Evolutionary conservation across 257 asterid species (phyloP), one percentile per base, ranked within the genome.

Genomic region (Nicotiana tabacum): DNA sequence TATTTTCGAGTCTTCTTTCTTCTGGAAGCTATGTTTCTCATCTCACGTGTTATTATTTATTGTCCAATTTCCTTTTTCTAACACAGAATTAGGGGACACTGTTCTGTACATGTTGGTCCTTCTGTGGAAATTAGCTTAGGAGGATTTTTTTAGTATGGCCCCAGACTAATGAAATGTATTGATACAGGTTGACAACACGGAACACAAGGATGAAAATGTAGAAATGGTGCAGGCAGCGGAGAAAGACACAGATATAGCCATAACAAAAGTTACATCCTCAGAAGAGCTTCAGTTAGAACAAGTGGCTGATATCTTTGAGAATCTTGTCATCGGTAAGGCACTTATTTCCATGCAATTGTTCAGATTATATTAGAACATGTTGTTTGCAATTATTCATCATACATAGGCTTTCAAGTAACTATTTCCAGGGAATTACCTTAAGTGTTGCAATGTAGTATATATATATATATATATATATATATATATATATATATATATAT

Each of bases 171-270:
- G 82, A 51, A 58, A 66, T 64, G 48, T 69, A 69, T 15, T 48
- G 81, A 77, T 84, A 89, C 92, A 93, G 94, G 90, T 83, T 82
- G 91, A 88, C 81, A 83, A 56, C n/a, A 81, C 15, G 32, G 37
- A 77, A 69, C 70, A 46, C 78, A 51, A 80, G 67, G 85, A 76
- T 84, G 86, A 51, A 64, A 83, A 72, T 61, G 30, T 64, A 64
- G 83, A 81, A 51, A 83, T 37, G 64, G 62, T 24, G 43, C 24
- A 48, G 61, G 15, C 62, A 66, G 81, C 56, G 61, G 85, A 79
- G 27, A 80, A 66, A 37, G 82, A 82, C 48, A 84, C 72, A 29
- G 67, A 61, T 70, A 64, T 56, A 82, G 30, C 83, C 9, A 58
- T 58, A 66, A 66, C 70, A 81, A 80, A 82, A 82, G 66, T 77